Evolutionary conservation across 78 protist species (phyloP).

Genomic region (Protostelium mycophagum): DNA sequence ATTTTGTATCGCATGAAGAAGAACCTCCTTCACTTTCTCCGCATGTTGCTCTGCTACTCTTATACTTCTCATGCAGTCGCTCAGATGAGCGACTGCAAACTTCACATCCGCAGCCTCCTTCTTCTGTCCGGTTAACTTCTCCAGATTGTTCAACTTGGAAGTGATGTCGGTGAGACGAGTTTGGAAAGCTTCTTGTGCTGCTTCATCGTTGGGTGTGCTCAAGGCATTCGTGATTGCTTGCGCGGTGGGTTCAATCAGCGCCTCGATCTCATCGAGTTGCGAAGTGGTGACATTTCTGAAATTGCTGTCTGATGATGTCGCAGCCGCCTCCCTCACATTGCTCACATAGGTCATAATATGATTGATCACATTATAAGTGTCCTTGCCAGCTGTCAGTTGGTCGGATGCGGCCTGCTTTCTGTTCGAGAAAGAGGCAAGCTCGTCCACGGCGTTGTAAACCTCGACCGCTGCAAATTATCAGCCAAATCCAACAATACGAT

Average conservation of each 20-base stretch:
- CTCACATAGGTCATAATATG: neutral
- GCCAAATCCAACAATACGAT: neutral
- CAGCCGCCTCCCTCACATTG: neutral
- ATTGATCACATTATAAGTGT: neutral
- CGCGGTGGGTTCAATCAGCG: neutral
- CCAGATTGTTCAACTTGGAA: too few relatives aligned
- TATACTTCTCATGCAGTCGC: too few relatives aligned
- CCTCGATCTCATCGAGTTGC: neutral
- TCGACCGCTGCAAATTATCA: neutral
- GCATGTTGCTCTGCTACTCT: neutral
- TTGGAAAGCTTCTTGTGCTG: too few relatives aligned
- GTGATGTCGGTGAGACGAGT: too few relatives aligned
- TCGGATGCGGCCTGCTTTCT: neutral
- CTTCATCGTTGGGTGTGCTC: neutral
- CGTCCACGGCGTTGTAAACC: neutral
- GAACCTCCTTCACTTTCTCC: neutral
- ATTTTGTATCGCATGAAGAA: neutral
- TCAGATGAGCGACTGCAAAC: too few relatives aligned
- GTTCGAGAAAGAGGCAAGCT: neutral
- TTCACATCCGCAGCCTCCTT: too few relatives aligned
- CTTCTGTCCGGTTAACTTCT: too few relatives aligned
- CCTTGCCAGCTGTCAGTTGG: neutral
- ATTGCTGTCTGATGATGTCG: neutral
- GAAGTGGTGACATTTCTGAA: neutral
- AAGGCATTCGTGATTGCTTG: neutral